Evolutionary conservation across 768 basidiomycete genomes (phyloP), one percentile per base, ranked within the genome.

Genomic region (Tylopilus vinaceipallidus): DNA sequence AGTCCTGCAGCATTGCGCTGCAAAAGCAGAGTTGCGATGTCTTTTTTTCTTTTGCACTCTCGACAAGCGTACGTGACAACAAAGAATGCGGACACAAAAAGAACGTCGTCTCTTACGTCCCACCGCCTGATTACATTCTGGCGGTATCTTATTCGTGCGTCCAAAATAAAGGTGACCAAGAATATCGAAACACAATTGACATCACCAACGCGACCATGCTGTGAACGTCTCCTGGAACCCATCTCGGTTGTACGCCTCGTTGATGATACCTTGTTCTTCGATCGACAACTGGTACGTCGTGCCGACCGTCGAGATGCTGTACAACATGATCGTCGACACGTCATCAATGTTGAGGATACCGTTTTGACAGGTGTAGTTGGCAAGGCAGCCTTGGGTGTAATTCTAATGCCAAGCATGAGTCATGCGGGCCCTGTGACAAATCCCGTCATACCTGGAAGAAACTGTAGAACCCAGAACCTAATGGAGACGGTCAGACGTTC

Each of bases 1-100:
- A 72, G 82, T 91, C 88, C 78, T 89, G 84, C 79, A 91, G 88
- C 88, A 91, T 91, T 75, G 73, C 88, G 80, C 82, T 81, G 82
- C 65, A 32, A 34, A 44, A 30, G 42, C 54, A 50, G 34, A 55
- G 36, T 30, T 24, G 49, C 16, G 35, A 19, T 37, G 45, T 34
- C 32, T 17, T 34, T 43, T 50, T 45, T 46, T 41, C 45, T 47
- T 49, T n/a, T n/a, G n/a, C n/a, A n/a, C n/a, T n/a, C n/a, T n/a
- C n/a, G 40, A 41, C 16, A 37, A 42, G 9, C 5, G 46, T 41
- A 26, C 23, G n/a, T 16, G 34, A 27, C 26, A 14, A n/a, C n/a
- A n/a, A n/a, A n/a, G n/a, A n/a, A n/a, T n/a, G n/a, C n/a, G n/a
- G n/a, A 37, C 45, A 35, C 22, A 23, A 43, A 53, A 48, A 33